A percentile compares a stretch with the other conserved stretches of the same genome.
These are phyloP conservation scores for Agaricus bisporus DNA, from an alignment of 768 basidiomycete species.

Conservation along the genomic window DNA sequence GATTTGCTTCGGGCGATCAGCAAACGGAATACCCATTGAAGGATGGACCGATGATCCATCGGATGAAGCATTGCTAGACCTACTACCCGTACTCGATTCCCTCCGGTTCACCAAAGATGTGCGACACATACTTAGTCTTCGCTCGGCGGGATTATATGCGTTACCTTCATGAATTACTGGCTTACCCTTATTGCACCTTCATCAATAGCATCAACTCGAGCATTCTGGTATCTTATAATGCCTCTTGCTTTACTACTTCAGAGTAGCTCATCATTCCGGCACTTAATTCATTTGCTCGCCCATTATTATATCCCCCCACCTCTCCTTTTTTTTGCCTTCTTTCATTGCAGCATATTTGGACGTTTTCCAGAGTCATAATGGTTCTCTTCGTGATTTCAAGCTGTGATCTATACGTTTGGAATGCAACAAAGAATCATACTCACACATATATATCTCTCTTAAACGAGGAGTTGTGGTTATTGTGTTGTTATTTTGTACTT, in stretches of 20 bases:
- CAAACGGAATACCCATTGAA: constrained; percentile 98
- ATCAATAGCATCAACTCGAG: not conserved
- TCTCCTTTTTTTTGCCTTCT: not conserved
- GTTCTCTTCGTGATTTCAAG: not conserved
- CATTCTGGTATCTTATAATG: constrained; percentile 3
- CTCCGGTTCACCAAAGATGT: constrained; percentile 95
- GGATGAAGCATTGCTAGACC: constrained; percentile 93
- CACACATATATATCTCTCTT: not conserved
- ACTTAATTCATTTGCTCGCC: not conserved
- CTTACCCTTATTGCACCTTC: not conserved
- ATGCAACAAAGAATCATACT: not conserved
- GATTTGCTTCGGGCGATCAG: constrained; percentile 31
- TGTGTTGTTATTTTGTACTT: not conserved
- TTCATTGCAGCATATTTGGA: not conserved
- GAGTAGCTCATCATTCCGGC: not conserved
- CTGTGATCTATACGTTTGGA: not conserved
- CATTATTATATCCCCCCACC: not conserved
- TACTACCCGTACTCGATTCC: constrained; percentile 93
- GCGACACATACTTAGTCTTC: constrained; percentile 77
- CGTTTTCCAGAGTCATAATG: not conserved
- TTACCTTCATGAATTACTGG: constrained; percentile 23
- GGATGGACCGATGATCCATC: constrained; percentile 98
- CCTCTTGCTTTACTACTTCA: not conserved
- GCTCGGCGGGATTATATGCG: constrained; percentile 32
- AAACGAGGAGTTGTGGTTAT: not conserved